Conservation (phyloP, 352 stramenopile species). For the Phytophthora europaea region DNA sequence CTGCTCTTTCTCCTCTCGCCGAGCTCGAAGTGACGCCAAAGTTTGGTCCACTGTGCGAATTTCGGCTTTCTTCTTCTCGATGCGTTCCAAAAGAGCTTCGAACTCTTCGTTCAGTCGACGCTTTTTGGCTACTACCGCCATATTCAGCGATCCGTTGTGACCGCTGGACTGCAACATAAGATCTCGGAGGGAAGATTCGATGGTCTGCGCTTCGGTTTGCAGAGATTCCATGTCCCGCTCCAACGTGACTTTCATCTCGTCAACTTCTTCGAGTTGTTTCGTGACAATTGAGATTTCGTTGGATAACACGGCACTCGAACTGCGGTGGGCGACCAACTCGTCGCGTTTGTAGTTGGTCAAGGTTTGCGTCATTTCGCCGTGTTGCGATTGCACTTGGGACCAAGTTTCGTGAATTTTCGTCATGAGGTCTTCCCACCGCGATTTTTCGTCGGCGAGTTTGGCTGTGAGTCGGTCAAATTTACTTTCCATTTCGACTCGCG, state of each 20-base stretch:
- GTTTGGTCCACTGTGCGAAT: slow-evolving; percentile 73
- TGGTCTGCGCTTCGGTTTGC: slow-evolving; percentile 63
- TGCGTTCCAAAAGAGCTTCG: slow-evolving; percentile 73
- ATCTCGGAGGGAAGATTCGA: slow-evolving; percentile 68
- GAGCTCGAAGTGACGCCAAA: slow-evolving; percentile 55
- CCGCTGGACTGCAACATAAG: slow-evolving; percentile 61
- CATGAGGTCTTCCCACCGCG: slow-evolving; percentile 41
- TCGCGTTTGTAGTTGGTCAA: slow-evolving; percentile 88
- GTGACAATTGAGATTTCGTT: slow-evolving; percentile 80
- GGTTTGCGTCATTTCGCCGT: slow-evolving; percentile 73
- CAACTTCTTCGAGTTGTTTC: slow-evolving; percentile 83
- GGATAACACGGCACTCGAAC: slow-evolving; percentile 72
- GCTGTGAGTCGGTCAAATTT: slow-evolving; percentile 23
- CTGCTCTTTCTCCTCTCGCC: slow-evolving; percentile 76
- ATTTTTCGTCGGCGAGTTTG: slow-evolving; percentile 39
- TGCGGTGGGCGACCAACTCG: slow-evolving; percentile 79
- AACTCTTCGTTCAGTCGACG: slow-evolving; percentile 87
- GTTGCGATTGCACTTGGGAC: slow-evolving; percentile 47
- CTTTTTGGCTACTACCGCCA: slow-evolving; percentile 80
- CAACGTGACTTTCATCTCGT: slow-evolving; percentile 62
- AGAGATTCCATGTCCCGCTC: slow-evolving; percentile 70
- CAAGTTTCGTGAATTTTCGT: slow-evolving; percentile 43
- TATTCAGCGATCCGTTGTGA: slow-evolving; percentile 49
- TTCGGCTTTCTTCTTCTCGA: slow-evolving; percentile 78
- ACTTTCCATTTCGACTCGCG: slow-evolving; percentile 26